Percentiles rank a stretch among this genome's conserved stretches.
Evolutionary conservation across 1,139 yeast genomes (phyloP).

Genomic region (Hansenula sp.): DNA sequence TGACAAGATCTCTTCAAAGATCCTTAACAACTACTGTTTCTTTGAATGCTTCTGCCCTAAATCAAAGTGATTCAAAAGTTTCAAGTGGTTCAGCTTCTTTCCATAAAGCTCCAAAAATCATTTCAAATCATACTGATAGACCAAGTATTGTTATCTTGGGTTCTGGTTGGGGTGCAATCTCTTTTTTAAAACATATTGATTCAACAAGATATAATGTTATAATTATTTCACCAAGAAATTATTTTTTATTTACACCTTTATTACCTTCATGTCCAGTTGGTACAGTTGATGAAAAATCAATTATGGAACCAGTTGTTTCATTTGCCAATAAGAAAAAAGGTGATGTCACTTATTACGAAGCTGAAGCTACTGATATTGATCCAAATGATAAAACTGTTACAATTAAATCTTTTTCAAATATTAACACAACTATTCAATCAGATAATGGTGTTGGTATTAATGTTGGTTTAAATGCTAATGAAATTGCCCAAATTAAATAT

Average conservation of each 20-base stretch:
- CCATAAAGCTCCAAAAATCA: slow-evolving; percentile 31
- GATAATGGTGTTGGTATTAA: slow-evolving; percentile 16
- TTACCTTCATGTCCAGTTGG: slow-evolving; percentile 95
- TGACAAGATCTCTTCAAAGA: neutral
- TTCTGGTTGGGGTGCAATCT: slow-evolving; percentile 92
- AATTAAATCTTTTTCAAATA: slow-evolving; percentile 38
- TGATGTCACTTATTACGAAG: slow-evolving; percentile 85
- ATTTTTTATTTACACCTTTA: slow-evolving; percentile 90
- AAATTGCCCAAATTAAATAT: slow-evolving; percentile 40
- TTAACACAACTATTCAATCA: slow-evolving; percentile 27
- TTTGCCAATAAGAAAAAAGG: slow-evolving; percentile 74
- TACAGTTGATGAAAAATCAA: slow-evolving; percentile 87
- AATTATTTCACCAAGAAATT: slow-evolving; percentile 89
- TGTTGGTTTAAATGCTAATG: slow-evolving; percentile 28
- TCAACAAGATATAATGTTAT: slow-evolving; percentile 86
- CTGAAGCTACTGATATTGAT: slow-evolving; percentile 84
- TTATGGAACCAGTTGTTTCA: slow-evolving; percentile 80
- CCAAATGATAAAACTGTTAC: slow-evolving; percentile 63
- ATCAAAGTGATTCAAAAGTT: slow-evolving; percentile 4
- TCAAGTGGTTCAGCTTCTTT: slow-evolving; percentile 34
- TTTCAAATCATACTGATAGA: slow-evolving; percentile 26
- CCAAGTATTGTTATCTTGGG: slow-evolving; percentile 69
- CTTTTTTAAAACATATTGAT: slow-evolving; percentile 80
- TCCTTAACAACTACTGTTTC: no score
- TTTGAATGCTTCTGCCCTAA: neutral